Evolutionary conservation across 192 early-diverging fungal genomes (phyloP).

Genomic region (Coemansia sp.): DNA sequence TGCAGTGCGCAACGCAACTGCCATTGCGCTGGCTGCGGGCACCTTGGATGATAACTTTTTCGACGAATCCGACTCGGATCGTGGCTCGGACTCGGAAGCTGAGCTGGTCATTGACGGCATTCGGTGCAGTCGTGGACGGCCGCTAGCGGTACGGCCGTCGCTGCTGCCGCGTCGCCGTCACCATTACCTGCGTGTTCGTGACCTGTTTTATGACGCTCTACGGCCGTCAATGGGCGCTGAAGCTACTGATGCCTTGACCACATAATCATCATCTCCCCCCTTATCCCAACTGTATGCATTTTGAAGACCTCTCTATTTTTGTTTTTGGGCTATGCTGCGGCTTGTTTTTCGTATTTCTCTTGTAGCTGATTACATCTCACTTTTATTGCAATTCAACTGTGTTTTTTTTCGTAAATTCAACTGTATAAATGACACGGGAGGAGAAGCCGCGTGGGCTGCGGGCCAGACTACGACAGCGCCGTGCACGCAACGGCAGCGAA

Average conservation of each 20-base stretch:
- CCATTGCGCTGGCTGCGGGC: conserved; percentile 55
- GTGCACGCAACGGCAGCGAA: conserved; percentile 40
- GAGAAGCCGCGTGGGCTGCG: conserved; percentile 46
- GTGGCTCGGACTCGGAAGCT: conserved; percentile 53
- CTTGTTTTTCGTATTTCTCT: background rate
- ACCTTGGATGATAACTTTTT: conserved; percentile 44
- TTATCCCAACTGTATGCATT: conserved; percentile 1
- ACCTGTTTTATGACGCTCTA: conserved; percentile 66
- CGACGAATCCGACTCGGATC: conserved; percentile 71
- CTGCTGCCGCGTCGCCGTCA: conserved; percentile 60
- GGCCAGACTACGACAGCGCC: conserved; percentile 44
- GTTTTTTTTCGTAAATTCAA: background rate
- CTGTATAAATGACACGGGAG: conserved; percentile 27
- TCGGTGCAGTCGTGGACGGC: conserved; percentile 59
- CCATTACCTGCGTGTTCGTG: conserved; percentile 60
- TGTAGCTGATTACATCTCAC: background rate
- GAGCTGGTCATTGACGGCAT: conserved; percentile 64
- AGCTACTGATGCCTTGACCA: conserved; percentile 15
- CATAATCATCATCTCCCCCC: background rate
- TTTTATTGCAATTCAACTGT: background rate
- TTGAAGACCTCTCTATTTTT: no score
- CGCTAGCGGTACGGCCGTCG: conserved; percentile 58
- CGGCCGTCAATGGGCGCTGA: conserved; percentile 40
- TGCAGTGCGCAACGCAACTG: conserved; percentile 46
- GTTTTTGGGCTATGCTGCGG: background rate